Evolutionary conservation across 495 filamentous ascomycete genomes (phyloP), one percentile per base, ranked within the genome.

Genomic region (Penicillium macrosclerotiorum): DNA sequence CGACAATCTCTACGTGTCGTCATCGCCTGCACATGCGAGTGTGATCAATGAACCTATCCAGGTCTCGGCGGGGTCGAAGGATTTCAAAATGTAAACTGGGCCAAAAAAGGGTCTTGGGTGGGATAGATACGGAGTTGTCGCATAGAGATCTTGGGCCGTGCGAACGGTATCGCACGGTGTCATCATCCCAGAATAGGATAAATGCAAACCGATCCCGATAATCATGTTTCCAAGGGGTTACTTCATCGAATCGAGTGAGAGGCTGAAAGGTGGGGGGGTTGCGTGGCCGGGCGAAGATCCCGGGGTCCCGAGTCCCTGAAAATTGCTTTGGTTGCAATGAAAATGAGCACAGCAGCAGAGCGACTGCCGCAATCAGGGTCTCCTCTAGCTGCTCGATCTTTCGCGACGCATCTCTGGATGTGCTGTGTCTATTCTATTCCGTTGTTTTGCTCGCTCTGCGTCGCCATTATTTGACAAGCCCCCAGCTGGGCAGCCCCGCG

Each of bases 251-350:
- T 53, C 38, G 22, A 44, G 18, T 26, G 29, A 32, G 38, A 55
- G 51, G 51, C 45, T 54, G 35, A 54, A 49, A 44, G 41, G 51
- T 54, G 51, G 49, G 51, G 51, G 3, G 31, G 27, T 38, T 48
- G 45, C 36, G 33, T 43, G 42, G 24, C 29, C 49, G 31, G 45
- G 29, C 36, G 45, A 44, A 16, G 51, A 54, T 54, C 51, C 6
- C 38, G 19, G 24, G 37, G 35, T 30, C 23, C 22, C 31, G 18
- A 48, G 46, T 47, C 42, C 42, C 40, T 50, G 47, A 43, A 43
- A 36, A 8, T 24, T 12, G 18, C 16, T 17, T 17, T 35, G 33
- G 35, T 13, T 13, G 22, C 20, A 51, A 46, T 52, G 36, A 45
- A 52, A 41, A 29, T 52, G 44, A 52, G 37, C 36, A 38, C 20